phyloP scores from a whole-genome alignment of 176 grass and related monocot species.

The Oropetium thomaeum region DNA sequence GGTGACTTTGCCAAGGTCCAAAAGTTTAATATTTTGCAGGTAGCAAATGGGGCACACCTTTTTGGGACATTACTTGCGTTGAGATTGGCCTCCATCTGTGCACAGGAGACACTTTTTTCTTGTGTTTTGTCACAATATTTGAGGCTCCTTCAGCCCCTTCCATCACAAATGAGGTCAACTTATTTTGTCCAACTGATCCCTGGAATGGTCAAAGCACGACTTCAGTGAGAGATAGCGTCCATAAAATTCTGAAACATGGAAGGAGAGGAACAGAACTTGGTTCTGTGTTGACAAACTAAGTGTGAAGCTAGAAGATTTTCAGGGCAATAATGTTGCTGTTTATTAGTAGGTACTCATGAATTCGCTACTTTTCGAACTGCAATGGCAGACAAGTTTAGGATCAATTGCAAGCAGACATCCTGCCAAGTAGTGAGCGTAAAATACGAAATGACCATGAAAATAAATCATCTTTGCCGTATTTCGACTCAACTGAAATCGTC shows the following conservation, averaged over 20 bases:
- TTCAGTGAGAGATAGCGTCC: not conserved
- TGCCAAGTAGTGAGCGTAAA: not conserved
- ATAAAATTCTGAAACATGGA: not conserved
- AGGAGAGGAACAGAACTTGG: too few relatives aligned
- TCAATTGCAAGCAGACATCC: not conserved
- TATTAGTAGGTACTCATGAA: not conserved
- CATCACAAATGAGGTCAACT: slow-evolving; percentile 39
- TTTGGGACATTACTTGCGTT: slow-evolving; percentile 34
- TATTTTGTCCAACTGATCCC: slow-evolving; percentile 36
- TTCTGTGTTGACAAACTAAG: not conserved
- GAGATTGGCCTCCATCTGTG: slow-evolving; percentile 62
- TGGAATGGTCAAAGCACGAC: not conserved
- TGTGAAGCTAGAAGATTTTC: not conserved
- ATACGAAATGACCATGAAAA: not conserved
- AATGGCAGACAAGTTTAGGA: not conserved
- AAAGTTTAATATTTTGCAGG: not conserved
- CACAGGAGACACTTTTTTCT: slow-evolving; percentile 39
- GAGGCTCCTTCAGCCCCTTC: slow-evolving; percentile 18
- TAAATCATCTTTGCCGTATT: not conserved
- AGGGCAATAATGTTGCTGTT: not conserved
- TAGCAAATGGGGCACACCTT: slow-evolving; percentile 34
- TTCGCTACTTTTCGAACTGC: not conserved
- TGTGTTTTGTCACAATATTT: slow-evolving; percentile 19
- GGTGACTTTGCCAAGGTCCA: not conserved
- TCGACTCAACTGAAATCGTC: not conserved